Conservation (phyloP, 306 rosid species). For the Cucurbita argyrosperma region DNA sequence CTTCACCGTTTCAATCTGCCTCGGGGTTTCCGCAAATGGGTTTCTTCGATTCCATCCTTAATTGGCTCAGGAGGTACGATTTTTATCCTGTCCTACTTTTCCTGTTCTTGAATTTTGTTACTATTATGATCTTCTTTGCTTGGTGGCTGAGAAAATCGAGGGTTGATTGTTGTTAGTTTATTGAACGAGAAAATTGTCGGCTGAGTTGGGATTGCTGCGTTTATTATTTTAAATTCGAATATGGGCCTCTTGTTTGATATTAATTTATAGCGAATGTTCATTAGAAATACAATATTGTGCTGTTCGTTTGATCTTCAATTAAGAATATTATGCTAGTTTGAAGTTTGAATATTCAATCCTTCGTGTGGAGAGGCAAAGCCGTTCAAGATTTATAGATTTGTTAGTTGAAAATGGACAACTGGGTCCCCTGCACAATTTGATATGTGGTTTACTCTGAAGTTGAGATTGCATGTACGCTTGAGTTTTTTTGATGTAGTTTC, state of each 20-base stretch:
- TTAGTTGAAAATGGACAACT: not conserved
- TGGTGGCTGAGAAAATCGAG: not conserved
- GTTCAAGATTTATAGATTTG: not conserved
- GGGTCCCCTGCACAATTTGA: not conserved
- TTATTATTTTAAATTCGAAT: not conserved
- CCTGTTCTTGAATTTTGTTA: not conserved
- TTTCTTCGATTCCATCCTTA: conserved; percentile 75
- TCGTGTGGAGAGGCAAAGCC: not conserved
- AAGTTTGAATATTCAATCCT: not conserved
- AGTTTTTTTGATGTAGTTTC: not conserved
- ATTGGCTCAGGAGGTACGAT: conserved; percentile 80
- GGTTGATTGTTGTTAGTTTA: not conserved
- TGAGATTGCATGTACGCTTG: not conserved
- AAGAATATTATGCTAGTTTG: not conserved
- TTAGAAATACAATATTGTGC: not conserved
- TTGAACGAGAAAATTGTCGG: not conserved
- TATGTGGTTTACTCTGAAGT: not conserved
- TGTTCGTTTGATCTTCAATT: not conserved
- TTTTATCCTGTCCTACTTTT: not conserved
- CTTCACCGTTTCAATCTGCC: not conserved
- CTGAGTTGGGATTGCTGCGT: not conserved
- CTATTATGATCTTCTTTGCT: not conserved
- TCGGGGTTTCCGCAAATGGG: conserved; percentile 34
- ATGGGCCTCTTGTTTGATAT: not conserved
- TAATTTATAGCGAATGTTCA: not conserved